phyloP scores from a whole-genome alignment of 2,329 filamentous ascomycete genomes.

The Cytospora schulzeri region DNA sequence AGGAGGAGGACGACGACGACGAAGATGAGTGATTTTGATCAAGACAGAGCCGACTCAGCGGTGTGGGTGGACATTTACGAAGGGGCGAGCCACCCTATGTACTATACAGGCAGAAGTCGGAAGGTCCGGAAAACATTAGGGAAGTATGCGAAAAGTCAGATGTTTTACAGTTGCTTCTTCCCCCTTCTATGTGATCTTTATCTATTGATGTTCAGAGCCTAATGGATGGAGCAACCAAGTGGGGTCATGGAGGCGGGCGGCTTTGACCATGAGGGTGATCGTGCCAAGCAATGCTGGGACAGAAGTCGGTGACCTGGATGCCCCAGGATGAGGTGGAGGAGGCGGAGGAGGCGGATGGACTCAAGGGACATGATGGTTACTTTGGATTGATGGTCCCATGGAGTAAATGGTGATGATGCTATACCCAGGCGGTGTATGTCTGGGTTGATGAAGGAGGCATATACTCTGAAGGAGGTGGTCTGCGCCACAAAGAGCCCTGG shows the following conservation, averaged over 20 bases:
- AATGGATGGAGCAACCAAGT: neutral
- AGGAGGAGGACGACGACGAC: constrained; percentile 79
- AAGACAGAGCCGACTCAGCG: constrained; percentile 2
- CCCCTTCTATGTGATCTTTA: constrained; percentile 2
- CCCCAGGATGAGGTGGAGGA: neutral
- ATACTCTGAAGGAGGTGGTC: neutral
- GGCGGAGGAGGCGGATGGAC: neutral
- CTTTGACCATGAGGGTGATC: neutral
- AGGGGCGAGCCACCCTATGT: neutral
- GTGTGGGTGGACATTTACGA: constrained; percentile 3
- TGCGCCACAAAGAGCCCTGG: constrained; percentile 2
- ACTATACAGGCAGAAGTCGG: neutral
- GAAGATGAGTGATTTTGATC: constrained; percentile 43
- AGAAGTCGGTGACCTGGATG: neutral
- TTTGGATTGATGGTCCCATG: neutral
- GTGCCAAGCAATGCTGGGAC: neutral
- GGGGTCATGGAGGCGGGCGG: neutral
- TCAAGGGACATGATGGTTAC: neutral
- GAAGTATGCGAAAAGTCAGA: constrained; percentile 14
- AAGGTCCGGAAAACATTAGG: constrained; percentile 13
- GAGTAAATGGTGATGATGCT: neutral
- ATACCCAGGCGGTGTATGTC: neutral
- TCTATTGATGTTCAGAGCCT: neutral
- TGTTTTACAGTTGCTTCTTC: neutral
- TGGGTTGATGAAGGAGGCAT: neutral